Conservation (phyloP, 108 stramenopile species). For the Nannochloropsis granulata region DNA sequence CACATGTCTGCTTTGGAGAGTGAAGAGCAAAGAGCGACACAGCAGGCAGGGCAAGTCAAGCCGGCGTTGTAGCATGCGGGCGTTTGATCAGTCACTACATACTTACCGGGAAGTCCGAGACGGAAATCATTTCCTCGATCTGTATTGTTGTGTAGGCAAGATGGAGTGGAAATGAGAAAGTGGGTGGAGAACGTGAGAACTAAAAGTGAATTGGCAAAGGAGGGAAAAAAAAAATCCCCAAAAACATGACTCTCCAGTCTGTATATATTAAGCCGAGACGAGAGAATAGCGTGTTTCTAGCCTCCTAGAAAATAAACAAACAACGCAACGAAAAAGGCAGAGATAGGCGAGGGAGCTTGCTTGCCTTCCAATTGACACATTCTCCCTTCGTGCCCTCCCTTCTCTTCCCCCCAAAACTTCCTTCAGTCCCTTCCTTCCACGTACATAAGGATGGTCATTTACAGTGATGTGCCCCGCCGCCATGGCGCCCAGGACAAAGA, state of each 20-base stretch:
- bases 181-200: neutral
- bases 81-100: neutral
- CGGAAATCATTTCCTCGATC: slow-evolving; percentile 80
- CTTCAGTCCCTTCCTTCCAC: neutral
- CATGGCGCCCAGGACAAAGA: slow-evolving; percentile 93
- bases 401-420: neutral
- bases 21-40: neutral
- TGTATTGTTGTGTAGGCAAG: neutral
- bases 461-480: slow-evolving; percentile 71
- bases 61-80: neutral
- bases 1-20: neutral
- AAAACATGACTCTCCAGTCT: neutral
- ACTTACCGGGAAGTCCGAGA: slow-evolving; percentile 72
- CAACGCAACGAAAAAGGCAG: neutral
- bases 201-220: neutral
- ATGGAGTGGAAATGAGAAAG: neutral
- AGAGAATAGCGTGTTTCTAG: neutral
- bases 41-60: neutral
- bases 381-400: neutral
- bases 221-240: neutral
- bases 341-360: neutral
- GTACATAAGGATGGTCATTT: slow-evolving; percentile 76
- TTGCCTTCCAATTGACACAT: neutral
- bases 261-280: neutral
- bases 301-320: neutral